Evolutionary conservation across 257 asterid genomes (phyloP).

Genomic region (Ajuga chamaepitys): DNA sequence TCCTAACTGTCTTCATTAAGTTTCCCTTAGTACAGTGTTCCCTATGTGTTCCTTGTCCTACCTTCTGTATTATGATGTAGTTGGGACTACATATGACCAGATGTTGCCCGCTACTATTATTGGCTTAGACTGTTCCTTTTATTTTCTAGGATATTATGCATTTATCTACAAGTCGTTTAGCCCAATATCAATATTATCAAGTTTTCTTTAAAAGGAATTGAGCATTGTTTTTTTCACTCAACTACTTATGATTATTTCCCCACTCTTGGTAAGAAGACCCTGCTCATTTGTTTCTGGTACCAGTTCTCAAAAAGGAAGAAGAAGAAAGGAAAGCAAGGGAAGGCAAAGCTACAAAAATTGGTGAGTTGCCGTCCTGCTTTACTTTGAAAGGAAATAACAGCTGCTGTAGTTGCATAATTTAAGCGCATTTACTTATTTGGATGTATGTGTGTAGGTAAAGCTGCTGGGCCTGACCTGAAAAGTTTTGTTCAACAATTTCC

Average conservation of each 20-base stretch:
- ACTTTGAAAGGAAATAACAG: not conserved
- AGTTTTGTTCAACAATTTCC: constrained; percentile 68
- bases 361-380: constrained; percentile 32
- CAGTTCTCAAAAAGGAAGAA: constrained; percentile 89
- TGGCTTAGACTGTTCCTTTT: not conserved
- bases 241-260: not conserved
- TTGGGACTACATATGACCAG: not conserved
- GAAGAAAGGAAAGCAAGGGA: constrained; percentile 64
- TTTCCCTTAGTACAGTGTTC: not conserved
- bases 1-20: not conserved
- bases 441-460: constrained; percentile 41
- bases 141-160: not conserved
- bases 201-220: not conserved
- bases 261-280: constrained; percentile 2
- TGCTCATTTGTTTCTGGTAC: constrained; percentile 5
- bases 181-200: not conserved
- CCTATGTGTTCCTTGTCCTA: not conserved
- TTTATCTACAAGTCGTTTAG: not conserved
- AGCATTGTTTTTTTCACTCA: not conserved
- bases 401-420: not conserved
- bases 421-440: not conserved
- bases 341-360: constrained; percentile 44
- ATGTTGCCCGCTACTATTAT: not conserved
- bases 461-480: constrained; percentile 67
- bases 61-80: not conserved